A percentile compares a stretch with the other conserved stretches of the same genome.
These are phyloP conservation scores for Tricholoma sp. DNA, from an alignment of 768 basidiomycete species.

Conservation along the genomic window DNA sequence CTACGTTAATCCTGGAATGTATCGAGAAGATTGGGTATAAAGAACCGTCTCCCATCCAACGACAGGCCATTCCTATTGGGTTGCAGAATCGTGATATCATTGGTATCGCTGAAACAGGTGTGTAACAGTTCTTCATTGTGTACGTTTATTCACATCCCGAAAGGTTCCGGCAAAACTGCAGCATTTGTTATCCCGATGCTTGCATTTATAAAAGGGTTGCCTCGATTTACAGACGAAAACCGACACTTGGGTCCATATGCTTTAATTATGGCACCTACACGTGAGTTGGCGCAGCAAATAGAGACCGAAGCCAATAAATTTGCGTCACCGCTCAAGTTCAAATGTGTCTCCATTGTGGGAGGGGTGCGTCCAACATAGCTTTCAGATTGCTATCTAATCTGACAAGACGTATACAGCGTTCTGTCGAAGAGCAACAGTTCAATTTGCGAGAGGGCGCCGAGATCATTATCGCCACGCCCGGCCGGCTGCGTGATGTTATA, in stretches of 20 bases:
- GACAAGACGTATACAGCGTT: slow-evolving; percentile 44
- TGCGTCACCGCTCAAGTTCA: slow-evolving; percentile 83
- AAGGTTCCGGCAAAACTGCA: slow-evolving; percentile 98
- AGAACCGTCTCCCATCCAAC: slow-evolving; percentile 94
- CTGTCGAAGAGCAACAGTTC: slow-evolving; percentile 97
- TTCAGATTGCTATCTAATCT: slow-evolving; percentile 5
- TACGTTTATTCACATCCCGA: slow-evolving; percentile 3
- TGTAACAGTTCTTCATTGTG: slow-evolving; percentile 12
- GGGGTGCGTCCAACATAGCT: slow-evolving; percentile 53
- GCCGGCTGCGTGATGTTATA: slow-evolving; percentile 96
- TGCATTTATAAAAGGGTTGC: slow-evolving; percentile 83
- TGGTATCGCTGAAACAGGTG: slow-evolving; percentile 97
- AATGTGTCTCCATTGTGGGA: slow-evolving; percentile 97
- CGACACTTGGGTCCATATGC: slow-evolving; percentile 93
- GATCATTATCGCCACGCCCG: slow-evolving; percentile 97
- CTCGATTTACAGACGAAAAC: slow-evolving; percentile 86
- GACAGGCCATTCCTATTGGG: slow-evolving; percentile 99
- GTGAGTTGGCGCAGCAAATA: slow-evolving; percentile 97
- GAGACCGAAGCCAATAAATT: slow-evolving; percentile 92
- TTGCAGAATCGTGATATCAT: slow-evolving; percentile 95
- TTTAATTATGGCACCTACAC: slow-evolving; percentile 92
- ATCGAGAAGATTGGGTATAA: slow-evolving; percentile 94
- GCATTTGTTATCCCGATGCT: slow-evolving; percentile 99
- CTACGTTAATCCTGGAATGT: slow-evolving; percentile 68
- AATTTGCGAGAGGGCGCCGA: slow-evolving; percentile 97